Base-by-base conservation (phyloP, 345 rosid genomes). In the Gossypium ekmanianum region DNA sequence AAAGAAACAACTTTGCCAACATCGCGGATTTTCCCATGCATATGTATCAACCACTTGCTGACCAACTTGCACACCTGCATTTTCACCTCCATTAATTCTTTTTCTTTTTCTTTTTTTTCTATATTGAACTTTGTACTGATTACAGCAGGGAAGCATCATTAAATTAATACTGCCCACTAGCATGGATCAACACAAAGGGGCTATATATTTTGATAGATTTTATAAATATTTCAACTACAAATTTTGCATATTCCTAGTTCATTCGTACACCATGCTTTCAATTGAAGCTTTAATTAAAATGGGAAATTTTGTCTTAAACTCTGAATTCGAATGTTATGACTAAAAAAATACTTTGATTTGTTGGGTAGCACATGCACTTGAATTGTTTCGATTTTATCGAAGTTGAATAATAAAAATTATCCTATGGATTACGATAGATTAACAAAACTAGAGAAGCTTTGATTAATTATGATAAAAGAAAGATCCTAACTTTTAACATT, bases 11-110 rank as follows among this genome's bases (percentile, higher is more conserved):
- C 58, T 70, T 70, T 70, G 13, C 26, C 0, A 69, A 52, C 61
- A 51, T 70, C 27, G 52, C 27, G 59, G 73, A 70, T 11, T 34
- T 50, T 2, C 27, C 73, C 58, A 70, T 16, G 73, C 61, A 17
- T 16, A 14, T 66, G 14, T 14, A 56, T 56, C 27, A 18, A 10
- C 26, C 45, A 70, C 61, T 70, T 70, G 47, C 61, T 8, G 41
- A 34, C 41, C 41, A 34, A 34, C 41, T 34, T 34, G 41, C 41
- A 34, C 56, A 47, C 72, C 58, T 50, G 20, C 72, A 24, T 5
- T 34, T 68, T 22, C 54, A 20, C 20, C 54, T 11, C 17, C 54
- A 0, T n/a, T 4, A 20, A 10, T 34, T 34, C 7, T 34, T 34
- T 29, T 27, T 27, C 29, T 56, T 9, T 3, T 20, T 20, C 22